Evolutionary conservation across 176 grass and related monocot genomes (phyloP), one percentile per base, ranked within the genome.

Genomic region (Triticum monococcum): DNA sequence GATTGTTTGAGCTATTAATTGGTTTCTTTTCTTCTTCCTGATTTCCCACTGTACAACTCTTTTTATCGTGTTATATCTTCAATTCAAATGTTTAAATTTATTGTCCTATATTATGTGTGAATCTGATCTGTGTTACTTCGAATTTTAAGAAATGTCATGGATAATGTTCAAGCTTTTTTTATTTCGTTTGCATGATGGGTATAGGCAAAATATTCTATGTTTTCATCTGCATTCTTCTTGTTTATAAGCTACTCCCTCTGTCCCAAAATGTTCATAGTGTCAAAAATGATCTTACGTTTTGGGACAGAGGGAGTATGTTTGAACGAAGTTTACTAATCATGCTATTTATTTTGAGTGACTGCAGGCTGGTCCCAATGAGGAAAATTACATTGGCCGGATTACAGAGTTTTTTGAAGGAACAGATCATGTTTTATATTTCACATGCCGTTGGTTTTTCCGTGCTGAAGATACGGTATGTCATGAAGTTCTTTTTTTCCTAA

Each of bases 381-480:
- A 78, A 62, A 88, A 97, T 45, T 97, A 92, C 43, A 94, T 94
- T 61, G 89, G 94, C 20, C 85, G 89, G 18, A 97, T 97, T 57
- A 72, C 91, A 20, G 91, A 97, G 59, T 84, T 97, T 48, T 97
- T 97, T 78, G 60, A 92, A 87, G 78, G 83, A 64, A 52, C 14
- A 5, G 79, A 94, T 50, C 31, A 37, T 25, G 45, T 52, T 36
- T 71, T 25, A 12, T 92, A 97, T 74, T 97, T 97, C 70, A 87
- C 80, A 2, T 92, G 88, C 5, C 90, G 87, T 2, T 97, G 92
- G 92, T 97, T 97, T 56, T 97, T 90, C 36, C 81, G 86, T 45
- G 61, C 83, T 32, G 70, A 67, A 81, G 91, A 96, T 50, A 96
- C 91, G 0, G 94, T 96, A 83, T 43, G 8, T 28, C n/a, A 13